A percentile compares a stretch with the other conserved stretches of the same genome.
Conservation (phyloP, 2,329 filamentous ascomycete genomes). For the Talaromyces rugulosus region DNA sequence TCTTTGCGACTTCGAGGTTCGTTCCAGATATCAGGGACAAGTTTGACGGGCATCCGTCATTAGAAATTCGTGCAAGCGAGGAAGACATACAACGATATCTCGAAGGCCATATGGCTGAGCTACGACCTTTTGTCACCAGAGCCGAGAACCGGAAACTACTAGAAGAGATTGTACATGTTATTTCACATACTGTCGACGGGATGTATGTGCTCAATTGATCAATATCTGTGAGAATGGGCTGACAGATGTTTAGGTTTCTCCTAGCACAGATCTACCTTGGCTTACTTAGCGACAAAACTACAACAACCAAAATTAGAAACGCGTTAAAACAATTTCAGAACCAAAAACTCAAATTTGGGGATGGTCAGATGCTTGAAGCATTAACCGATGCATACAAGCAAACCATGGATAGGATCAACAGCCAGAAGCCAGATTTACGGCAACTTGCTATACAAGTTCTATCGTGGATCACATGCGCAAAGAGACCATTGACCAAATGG, state of each 20-base stretch:
- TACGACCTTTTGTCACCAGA: slow-evolving; percentile 16
- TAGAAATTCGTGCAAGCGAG: slow-evolving; percentile 30
- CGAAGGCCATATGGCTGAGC: slow-evolving; percentile 16
- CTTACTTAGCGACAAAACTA: slow-evolving; percentile 14
- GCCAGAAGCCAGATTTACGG: slow-evolving; percentile 28
- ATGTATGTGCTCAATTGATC: slow-evolving; percentile 24
- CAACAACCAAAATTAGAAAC: slow-evolving; percentile 26
- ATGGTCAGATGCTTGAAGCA: slow-evolving; percentile 20
- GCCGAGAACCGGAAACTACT: slow-evolving; percentile 13
- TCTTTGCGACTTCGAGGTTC: slow-evolving; percentile 32
- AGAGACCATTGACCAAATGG: slow-evolving; percentile 25
- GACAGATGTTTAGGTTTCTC: slow-evolving; percentile 20
- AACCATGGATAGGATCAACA: slow-evolving; percentile 42
- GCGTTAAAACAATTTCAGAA: slow-evolving; percentile 28
- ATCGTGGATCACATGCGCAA: slow-evolving; percentile 39
- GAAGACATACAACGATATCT: slow-evolving; percentile 32
- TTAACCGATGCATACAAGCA: slow-evolving; percentile 41
- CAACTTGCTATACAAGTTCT: slow-evolving; percentile 37
- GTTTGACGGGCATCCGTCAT: slow-evolving; percentile 15
- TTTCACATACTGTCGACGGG: slow-evolving; percentile 24
- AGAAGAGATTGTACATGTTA: slow-evolving; percentile 13
- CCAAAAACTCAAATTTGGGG: background rate
- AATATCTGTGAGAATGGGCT: background rate
- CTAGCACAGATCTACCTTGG: slow-evolving; percentile 22
- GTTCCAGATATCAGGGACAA: slow-evolving; percentile 19